A percentile compares a stretch with the other conserved stretches of the same genome.
Conservation (phyloP, 2,329 filamentous ascomycete species). For the Thermoascus crustaceus region DNA sequence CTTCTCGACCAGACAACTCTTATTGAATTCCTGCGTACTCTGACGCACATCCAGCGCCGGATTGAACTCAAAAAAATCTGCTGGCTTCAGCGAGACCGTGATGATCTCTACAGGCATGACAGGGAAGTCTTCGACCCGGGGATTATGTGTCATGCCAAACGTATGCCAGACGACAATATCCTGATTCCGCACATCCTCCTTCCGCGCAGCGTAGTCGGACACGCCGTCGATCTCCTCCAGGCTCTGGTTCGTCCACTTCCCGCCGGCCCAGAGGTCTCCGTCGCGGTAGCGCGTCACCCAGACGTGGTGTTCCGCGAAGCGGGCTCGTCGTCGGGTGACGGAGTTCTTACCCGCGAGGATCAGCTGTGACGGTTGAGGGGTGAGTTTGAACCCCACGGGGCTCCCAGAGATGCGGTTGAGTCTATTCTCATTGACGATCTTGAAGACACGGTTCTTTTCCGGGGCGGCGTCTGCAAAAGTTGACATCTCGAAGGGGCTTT, state of each 20-base stretch:
- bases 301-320: conserved; percentile 43
- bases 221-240: conserved; percentile 38
- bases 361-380: conserved; percentile 46
- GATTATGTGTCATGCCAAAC: conserved; percentile 46
- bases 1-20: conserved; percentile 2
- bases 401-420: conserved; percentile 45
- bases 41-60: conserved; percentile 42
- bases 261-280: conserved; percentile 43
- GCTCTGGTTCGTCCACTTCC: conserved; percentile 41
- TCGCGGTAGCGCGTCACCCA: conserved; percentile 47
- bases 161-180: conserved; percentile 45
- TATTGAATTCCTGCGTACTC: conserved; percentile 4
- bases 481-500: conserved; percentile 40
- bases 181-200: conserved; percentile 35
- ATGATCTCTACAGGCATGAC: conserved; percentile 42
- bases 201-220: conserved; percentile 35
- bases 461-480: conserved; percentile 36
- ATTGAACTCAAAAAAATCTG: conserved; percentile 44
- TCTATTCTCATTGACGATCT: conserved; percentile 46
- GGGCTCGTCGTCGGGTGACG: conserved; percentile 43
- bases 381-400: conserved; percentile 48
- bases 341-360: conserved; percentile 46
- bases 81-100: conserved; percentile 38
- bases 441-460: conserved; percentile 42
- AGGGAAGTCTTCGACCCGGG: conserved; percentile 45